phyloP scores from a whole-genome alignment of 2,329 filamentous ascomycete species.

The Periconia digitata region DNA sequence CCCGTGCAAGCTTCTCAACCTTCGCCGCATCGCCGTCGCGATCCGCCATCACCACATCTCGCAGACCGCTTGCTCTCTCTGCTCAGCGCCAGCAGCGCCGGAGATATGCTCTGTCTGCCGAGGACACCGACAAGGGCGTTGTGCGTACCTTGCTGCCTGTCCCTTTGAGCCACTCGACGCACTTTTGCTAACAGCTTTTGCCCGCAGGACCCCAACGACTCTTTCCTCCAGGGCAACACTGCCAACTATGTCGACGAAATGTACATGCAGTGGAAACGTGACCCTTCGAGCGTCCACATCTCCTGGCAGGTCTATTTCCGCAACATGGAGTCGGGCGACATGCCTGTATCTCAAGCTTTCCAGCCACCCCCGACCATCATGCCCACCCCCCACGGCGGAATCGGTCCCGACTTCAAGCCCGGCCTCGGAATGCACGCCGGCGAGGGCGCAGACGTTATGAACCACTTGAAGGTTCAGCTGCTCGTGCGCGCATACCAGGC shows the following conservation, averaged over 20 bases:
- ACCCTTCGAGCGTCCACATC: constrained; percentile 90
- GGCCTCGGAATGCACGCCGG: constrained; percentile 66
- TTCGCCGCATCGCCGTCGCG: constrained; percentile 40
- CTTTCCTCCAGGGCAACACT: constrained; percentile 93
- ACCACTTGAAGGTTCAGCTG: constrained; percentile 97
- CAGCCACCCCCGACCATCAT: constrained; percentile 92
- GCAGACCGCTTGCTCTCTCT: constrained; percentile 49
- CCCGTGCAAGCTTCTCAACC: constrained; percentile 48
- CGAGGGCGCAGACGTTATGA: constrained; percentile 80
- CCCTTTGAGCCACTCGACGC: neutral
- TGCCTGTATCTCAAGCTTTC: constrained; percentile 97
- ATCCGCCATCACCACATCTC: constrained; percentile 50
- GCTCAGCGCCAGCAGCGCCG: constrained; percentile 52
- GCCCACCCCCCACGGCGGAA: constrained; percentile 75
- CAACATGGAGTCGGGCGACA: constrained; percentile 98
- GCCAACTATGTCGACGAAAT: constrained; percentile 99
- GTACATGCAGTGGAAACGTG: constrained; percentile 96
- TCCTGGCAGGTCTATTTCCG: constrained; percentile 99
- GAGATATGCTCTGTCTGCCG: constrained; percentile 60
- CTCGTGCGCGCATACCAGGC: constrained; percentile 97
- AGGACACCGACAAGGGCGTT: constrained; percentile 63
- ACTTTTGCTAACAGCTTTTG: constrained; percentile 26
- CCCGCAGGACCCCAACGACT: constrained; percentile 81
- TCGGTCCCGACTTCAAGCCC: constrained; percentile 69
- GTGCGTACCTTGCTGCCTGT: constrained; percentile 50